Evolutionary conservation across 306 rosid genomes (phyloP).

Genomic region (Acmispon strigosus): DNA sequence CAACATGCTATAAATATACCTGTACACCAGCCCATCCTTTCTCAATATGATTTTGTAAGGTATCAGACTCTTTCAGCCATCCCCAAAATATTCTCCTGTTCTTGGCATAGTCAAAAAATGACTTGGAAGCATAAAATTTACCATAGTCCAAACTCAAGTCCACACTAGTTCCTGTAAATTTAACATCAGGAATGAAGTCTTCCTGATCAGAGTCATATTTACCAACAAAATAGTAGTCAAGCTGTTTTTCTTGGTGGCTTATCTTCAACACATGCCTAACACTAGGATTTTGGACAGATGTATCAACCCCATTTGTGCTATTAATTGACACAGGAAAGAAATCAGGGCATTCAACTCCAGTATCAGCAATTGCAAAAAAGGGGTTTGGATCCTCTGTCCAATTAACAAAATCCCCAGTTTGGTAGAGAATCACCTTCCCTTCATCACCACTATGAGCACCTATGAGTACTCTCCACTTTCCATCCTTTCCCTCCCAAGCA

Average conservation of each 20-base stretch:
- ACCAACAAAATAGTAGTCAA: constrained; percentile 43
- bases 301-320: constrained; percentile 35
- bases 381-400: constrained; percentile 35
- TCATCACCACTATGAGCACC: constrained; percentile 39
- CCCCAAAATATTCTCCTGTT: constrained; percentile 42
- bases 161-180: constrained; percentile 21
- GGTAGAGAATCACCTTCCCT: constrained; percentile 36
- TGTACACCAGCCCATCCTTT: constrained; percentile 66
- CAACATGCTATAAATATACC: constrained; percentile 17
- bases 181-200: constrained; percentile 25
- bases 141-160: constrained; percentile 31
- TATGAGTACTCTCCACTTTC: constrained; percentile 43
- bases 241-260: background rate
- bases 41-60: constrained; percentile 6
- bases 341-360: constrained; percentile 59
- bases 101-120: constrained; percentile 37
- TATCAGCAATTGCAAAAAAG: constrained; percentile 24
- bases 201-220: constrained; percentile 32
- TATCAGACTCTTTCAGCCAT: constrained; percentile 24
- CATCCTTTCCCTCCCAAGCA: constrained; percentile 50
- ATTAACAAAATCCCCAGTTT: constrained; percentile 40
- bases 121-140: constrained; percentile 36
- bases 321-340: constrained; percentile 40
- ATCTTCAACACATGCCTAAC: constrained; percentile 42
- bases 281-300: constrained; percentile 1